Evolutionary conservation across 306 rosid species (phyloP).

Genomic region (Rosa persica): DNA sequence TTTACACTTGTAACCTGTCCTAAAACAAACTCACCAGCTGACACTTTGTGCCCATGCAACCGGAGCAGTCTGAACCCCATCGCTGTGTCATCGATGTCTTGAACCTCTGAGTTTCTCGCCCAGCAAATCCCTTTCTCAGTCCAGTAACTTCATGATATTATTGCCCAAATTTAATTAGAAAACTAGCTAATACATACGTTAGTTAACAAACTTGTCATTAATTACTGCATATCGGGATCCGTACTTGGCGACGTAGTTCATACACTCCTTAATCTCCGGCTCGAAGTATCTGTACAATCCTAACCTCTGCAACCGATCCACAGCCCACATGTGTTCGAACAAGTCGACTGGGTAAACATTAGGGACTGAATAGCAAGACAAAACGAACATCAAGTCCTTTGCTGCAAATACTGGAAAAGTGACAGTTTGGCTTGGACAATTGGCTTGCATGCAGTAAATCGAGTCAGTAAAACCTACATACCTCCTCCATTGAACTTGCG

Average conservation of each 20-base stretch:
- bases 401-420: background rate
- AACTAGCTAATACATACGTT: background rate
- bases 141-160: conserved; percentile 53
- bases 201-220: background rate
- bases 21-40: conserved; percentile 45
- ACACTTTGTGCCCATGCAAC: conserved; percentile 61
- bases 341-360: conserved; percentile 80
- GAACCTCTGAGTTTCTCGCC: conserved; percentile 75
- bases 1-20: background rate
- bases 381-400: background rate
- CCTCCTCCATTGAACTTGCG: conserved; percentile 88
- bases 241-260: conserved; percentile 62
- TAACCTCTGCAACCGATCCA: conserved; percentile 77
- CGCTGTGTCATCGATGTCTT: conserved; percentile 80
- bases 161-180: background rate
- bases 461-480: background rate
- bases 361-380: conserved; percentile 48
- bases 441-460: background rate
- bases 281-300: conserved; percentile 72
- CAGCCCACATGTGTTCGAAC: conserved; percentile 84
- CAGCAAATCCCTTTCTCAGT: conserved; percentile 75
- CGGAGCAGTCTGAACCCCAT: conserved; percentile 85
- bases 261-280: conserved; percentile 58
- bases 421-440: background rate
- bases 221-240: background rate